Evolutionary conservation across 495 filamentous ascomycete species (phyloP).

Genomic region (Neurospora intermedia): DNA sequence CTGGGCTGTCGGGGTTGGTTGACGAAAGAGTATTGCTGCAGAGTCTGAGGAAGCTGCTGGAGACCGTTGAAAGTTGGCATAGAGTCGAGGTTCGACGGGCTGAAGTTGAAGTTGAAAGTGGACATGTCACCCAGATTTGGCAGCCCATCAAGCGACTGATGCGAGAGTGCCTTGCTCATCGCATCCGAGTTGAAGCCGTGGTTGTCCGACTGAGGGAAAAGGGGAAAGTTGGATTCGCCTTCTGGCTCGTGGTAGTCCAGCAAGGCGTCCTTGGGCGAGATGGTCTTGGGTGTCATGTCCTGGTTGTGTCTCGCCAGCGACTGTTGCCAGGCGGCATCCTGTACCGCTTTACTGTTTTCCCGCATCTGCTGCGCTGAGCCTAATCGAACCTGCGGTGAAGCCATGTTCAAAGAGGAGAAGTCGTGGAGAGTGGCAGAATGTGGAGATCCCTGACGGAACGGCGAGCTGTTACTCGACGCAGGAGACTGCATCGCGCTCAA

Average conservation of each 20-base stretch:
- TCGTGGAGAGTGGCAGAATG: slow-evolving; percentile 43
- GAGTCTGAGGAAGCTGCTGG: neutral
- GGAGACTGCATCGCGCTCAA: slow-evolving; percentile 44
- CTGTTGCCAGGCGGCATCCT: slow-evolving; percentile 44
- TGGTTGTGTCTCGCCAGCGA: slow-evolving; percentile 36
- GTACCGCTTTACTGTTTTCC: slow-evolving; percentile 48
- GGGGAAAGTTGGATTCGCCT: slow-evolving; percentile 54
- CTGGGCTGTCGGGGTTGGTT: slow-evolving; percentile 30
- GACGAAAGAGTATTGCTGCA: slow-evolving; percentile 50
- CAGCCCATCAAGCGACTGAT: slow-evolving; percentile 33
- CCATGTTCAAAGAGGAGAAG: slow-evolving; percentile 21
- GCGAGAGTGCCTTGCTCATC: slow-evolving; percentile 22
- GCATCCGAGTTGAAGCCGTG: slow-evolving; percentile 20
- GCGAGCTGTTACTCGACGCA: slow-evolving; percentile 58
- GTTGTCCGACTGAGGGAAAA: slow-evolving; percentile 48
- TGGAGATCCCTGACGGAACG: slow-evolving; percentile 70
- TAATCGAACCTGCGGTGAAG: slow-evolving; percentile 33
- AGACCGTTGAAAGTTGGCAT: slow-evolving; percentile 19
- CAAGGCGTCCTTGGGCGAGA: slow-evolving; percentile 90
- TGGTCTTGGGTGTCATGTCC: slow-evolving; percentile 63
- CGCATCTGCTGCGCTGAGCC: slow-evolving; percentile 48
- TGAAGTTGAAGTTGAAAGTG: slow-evolving; percentile 16
- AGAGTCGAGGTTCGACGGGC: slow-evolving; percentile 17
- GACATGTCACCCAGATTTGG: slow-evolving; percentile 24
- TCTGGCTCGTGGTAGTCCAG: slow-evolving; percentile 71